Base-by-base conservation (phyloP, 345 rosid genomes). In the Isatis tinctoria region DNA sequence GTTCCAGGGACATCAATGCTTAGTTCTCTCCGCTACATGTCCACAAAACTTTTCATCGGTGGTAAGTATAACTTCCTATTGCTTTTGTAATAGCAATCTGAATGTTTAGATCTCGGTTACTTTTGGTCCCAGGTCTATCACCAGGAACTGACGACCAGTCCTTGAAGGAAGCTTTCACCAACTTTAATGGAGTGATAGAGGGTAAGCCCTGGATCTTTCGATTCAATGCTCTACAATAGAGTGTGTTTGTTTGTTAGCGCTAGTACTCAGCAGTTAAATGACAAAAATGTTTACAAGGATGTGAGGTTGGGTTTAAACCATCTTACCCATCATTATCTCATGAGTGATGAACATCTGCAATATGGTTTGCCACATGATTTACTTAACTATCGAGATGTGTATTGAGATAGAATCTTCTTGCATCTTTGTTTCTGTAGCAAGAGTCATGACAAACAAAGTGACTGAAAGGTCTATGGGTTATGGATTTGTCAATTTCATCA, bases 1-100 rank as follows among this genome's bases (percentile, higher is more conserved):
- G 77, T 47, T 59, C 80, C 85, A 18, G 17, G 75, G 45, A 53
- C 85, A 26, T 83, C 91, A n/a, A 69, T 89, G 85, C 68, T 88
- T 4, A 75, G 74, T 74, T 74, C 94, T 54, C 66, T 86, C 52
- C 92, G 93, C 4, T 56, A 33, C 74, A 60, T 69, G 78, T 77
- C 85, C 82, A 83, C 92, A 64, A 89, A 85, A 77, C 89, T 93
- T 60, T 93, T 85, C 47, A 20, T 93, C 52, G 94, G 96, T 83
- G 98, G 98, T 90, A 84, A 47, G 44, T 6, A 17, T 43, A 3
- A 41, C 7, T 33, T 40, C 45, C 24, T 3, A 26, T 60, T 74
- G 2, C 26, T 65, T 8, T 6, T 57, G 18, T 56, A 17, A 16
- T 17, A 47, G 17, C 20, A 17, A 10, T 74, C 59, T 36, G 14